phyloP scores from a whole-genome alignment of 2,329 filamentous ascomycete species.

The Fusarium bactridioides region DNA sequence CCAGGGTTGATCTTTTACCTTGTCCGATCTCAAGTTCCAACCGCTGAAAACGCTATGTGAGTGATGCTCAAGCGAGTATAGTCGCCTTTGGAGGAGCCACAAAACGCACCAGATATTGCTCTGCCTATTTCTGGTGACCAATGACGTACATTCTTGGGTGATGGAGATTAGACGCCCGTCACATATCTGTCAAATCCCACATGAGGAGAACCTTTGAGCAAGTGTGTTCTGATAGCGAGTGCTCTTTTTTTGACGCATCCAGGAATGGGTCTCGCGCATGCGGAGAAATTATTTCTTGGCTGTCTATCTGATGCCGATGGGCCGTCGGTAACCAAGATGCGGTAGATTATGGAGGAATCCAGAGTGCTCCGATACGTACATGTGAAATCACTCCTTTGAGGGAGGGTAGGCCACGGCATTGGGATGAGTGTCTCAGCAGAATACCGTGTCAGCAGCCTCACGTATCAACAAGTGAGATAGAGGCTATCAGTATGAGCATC shows the following conservation, averaged over 20 bases:
- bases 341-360: not conserved
- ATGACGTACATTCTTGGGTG: slow-evolving; percentile 12
- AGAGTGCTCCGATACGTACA: not conserved
- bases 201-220: not conserved
- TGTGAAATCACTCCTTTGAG: slow-evolving; percentile 11
- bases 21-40: not conserved
- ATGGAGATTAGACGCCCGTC: not conserved
- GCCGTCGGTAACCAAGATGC: not conserved
- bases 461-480: not conserved
- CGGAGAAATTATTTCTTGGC: slow-evolving; percentile 17
- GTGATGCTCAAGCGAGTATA: slow-evolving; percentile 21
- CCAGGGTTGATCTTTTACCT: not conserved
- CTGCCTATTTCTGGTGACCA: slow-evolving; percentile 13
- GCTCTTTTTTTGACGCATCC: slow-evolving; percentile 10
- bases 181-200: slow-evolving; percentile 1
- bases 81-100: slow-evolving; percentile 9
- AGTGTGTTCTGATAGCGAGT: not conserved
- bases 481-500: not conserved
- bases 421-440: slow-evolving; percentile 21
- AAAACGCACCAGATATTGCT: not conserved
- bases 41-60: slow-evolving; percentile 2
- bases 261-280: slow-evolving; percentile 21
- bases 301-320: not conserved
- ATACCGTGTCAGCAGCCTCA: not conserved
- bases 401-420: slow-evolving; percentile 11